These are phyloP conservation scores for Rhizopus stolonifer DNA, from an alignment of 371 early-diverging fungal species.

Conservation along the genomic window DNA sequence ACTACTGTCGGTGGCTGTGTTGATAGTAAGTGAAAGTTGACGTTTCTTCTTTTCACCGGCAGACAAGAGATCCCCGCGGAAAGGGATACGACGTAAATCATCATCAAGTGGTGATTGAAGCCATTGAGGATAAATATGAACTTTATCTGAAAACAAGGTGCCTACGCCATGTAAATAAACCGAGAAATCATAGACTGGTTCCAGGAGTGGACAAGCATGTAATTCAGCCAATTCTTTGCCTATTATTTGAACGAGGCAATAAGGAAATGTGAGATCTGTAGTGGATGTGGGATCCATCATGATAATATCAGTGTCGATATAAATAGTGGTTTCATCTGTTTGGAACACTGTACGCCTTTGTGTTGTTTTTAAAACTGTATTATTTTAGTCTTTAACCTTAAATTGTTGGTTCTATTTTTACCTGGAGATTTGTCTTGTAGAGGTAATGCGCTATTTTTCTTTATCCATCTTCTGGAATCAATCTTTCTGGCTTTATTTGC, in stretches of 20 bases:
- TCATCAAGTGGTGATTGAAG: not conserved
- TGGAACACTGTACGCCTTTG: slow-evolving; percentile 18
- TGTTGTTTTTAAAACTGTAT: slow-evolving; percentile 14
- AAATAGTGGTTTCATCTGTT: slow-evolving; percentile 6
- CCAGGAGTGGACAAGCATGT: not conserved
- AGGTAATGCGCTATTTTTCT: slow-evolving; percentile 8
- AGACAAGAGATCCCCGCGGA: not conserved
- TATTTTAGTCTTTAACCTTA: no score
- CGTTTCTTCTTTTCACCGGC: not conserved
- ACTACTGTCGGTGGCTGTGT: not conserved
- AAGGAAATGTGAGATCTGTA: slow-evolving; percentile 10
- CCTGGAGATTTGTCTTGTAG: slow-evolving; percentile 11
- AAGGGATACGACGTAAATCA: slow-evolving; percentile 5
- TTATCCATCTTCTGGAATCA: slow-evolving; percentile 18
- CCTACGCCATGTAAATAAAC: slow-evolving; percentile 21
- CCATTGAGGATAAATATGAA: slow-evolving; percentile 18
- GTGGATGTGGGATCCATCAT: slow-evolving; percentile 6
- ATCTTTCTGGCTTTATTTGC: not conserved
- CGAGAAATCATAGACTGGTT: slow-evolving; percentile 14
- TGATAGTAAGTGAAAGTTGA: not conserved
- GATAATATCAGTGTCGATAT: slow-evolving; percentile 22
- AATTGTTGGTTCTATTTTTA: no score
- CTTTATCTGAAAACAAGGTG: slow-evolving; percentile 6
- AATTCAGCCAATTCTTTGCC: not conserved
- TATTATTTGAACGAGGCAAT: slow-evolving; percentile 18